Percentiles rank a stretch among this genome's conserved stretches.
Conservation (phyloP, 441 rosid species). For the Lepidium campestre region DNA sequence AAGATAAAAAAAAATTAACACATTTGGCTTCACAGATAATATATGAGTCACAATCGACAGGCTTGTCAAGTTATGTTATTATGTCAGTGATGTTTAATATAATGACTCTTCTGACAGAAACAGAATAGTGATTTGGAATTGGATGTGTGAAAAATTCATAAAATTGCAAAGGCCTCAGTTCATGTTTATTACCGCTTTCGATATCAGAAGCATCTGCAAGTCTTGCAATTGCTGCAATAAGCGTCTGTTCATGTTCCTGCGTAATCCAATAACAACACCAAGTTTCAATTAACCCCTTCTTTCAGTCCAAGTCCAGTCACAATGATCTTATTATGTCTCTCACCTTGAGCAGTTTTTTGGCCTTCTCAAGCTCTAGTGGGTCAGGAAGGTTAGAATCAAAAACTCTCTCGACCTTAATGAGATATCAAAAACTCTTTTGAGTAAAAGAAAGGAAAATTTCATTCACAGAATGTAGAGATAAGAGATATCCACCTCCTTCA, state of each 20-base stretch:
- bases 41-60: not conserved
- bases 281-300: not conserved
- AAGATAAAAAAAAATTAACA: not conserved
- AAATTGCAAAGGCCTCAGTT: not conserved
- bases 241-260: slow-evolving; percentile 93
- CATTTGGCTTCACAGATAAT: not conserved
- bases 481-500: slow-evolving; percentile 78
- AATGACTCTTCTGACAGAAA: not conserved
- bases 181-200: slow-evolving; percentile 67
- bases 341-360: slow-evolving; percentile 74
- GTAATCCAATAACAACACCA: slow-evolving; percentile 11
- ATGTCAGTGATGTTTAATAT: not conserved
- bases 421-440: not conserved
- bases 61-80: not conserved
- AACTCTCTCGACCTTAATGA: slow-evolving; percentile 75
- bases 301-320: not conserved
- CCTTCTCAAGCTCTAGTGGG: slow-evolving; percentile 76
- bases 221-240: slow-evolving; percentile 72
- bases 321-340: not conserved
- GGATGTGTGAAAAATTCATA: not conserved
- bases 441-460: not conserved
- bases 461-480: slow-evolving; percentile 1
- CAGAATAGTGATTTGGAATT: not conserved
- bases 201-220: slow-evolving; percentile 85
- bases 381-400: slow-evolving; percentile 63